Base-by-base conservation (phyloP, 345 rosid species). In the Raphanus raphanistrum region DNA sequence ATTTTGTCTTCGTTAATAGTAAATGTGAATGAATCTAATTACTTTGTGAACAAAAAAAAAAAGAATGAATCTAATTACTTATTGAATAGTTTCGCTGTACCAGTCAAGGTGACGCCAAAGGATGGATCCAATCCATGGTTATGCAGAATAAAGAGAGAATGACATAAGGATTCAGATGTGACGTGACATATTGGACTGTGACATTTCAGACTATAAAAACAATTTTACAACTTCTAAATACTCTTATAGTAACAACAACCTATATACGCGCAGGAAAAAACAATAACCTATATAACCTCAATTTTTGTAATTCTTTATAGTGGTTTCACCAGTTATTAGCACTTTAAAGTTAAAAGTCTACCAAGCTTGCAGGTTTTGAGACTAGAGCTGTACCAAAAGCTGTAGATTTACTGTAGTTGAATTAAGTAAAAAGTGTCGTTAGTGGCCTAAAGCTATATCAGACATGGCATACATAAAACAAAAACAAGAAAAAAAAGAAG, bases 111-210 rank as follows among this genome's bases (percentile, higher is more conserved):
- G 66, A 73, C 78, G 70, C 70, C 70, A 52, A 79, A 66, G 58
- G 74, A 79, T 73, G 74, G 66, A 79, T 73, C 78, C 72, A 74
- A 80, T 80, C 72, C 76, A 33, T 78, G 77, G 73, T 78, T 72
- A 74, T 74, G 79, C 79, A 80, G 82, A 79, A 74, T 69, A 79
- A 74, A 79, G 79, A 74, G 79, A 80, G 82, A 70, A 75, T 80
- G 82, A 80, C 82, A 75, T 70, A 74, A 80, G 79, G 76, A 63
- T 75, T 74, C 79, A 80, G 82, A 80, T 69, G 82, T 75, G 79
- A 75, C 82, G 67, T 80, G 82, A 80, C 82, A 75, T 74, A 70
- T 80, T 80, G 76, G 79, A 70, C 79, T 70, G 64, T 35, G 72
- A 70, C 82, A 70, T 75, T 75, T 80, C 79, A 80, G 66, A 68